phyloP scores from a whole-genome alignment of 805 yeast genomes.

The Candida palmyrensis region DNA sequence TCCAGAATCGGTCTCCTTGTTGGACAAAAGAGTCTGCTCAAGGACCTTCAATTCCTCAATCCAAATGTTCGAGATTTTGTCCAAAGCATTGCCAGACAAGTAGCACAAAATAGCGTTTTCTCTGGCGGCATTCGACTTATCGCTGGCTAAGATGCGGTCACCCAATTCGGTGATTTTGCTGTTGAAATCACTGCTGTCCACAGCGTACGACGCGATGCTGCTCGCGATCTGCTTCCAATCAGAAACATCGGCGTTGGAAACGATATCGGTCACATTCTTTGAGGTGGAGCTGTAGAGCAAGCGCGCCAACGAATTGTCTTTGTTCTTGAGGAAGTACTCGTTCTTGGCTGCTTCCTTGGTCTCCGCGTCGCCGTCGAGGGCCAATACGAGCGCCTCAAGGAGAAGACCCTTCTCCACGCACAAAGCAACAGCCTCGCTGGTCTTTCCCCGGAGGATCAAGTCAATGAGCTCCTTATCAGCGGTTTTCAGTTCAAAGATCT shows the following conservation, averaged over 20 bases:
- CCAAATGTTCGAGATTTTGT: slow-evolving; percentile 80
- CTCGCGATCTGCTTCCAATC: slow-evolving; percentile 84
- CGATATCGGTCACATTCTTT: slow-evolving; percentile 59
- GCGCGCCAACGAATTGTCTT: slow-evolving; percentile 59
- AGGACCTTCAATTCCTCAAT: slow-evolving; percentile 54
- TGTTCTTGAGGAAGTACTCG: slow-evolving; percentile 62
- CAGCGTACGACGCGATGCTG: slow-evolving; percentile 54
- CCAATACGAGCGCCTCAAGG: slow-evolving; percentile 77
- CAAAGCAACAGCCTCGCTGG: slow-evolving; percentile 59
- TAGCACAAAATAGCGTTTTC: slow-evolving; percentile 74
- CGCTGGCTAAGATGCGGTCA: slow-evolving; percentile 54
- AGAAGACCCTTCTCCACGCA: slow-evolving; percentile 61
- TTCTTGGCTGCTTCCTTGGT: slow-evolving; percentile 65
- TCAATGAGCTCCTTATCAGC: slow-evolving; percentile 34
- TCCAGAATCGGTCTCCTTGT: slow-evolving; percentile 35
- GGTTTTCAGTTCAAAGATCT: slow-evolving; percentile 26
- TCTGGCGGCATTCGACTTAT: slow-evolving; percentile 42
- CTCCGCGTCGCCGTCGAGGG: slow-evolving; percentile 57
- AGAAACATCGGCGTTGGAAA: slow-evolving; percentile 65
- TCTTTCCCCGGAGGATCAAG: slow-evolving; percentile 55
- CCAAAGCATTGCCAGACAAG: slow-evolving; percentile 76
- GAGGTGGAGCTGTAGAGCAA: slow-evolving; percentile 62
- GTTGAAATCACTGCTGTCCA: slow-evolving; percentile 45
- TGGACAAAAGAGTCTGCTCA: slow-evolving; percentile 36
- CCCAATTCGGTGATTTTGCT: slow-evolving; percentile 63